Evolutionary conservation across 306 rosid genomes (phyloP), one percentile per base, ranked within the genome.

Genomic region (Acacia crassicarpa): DNA sequence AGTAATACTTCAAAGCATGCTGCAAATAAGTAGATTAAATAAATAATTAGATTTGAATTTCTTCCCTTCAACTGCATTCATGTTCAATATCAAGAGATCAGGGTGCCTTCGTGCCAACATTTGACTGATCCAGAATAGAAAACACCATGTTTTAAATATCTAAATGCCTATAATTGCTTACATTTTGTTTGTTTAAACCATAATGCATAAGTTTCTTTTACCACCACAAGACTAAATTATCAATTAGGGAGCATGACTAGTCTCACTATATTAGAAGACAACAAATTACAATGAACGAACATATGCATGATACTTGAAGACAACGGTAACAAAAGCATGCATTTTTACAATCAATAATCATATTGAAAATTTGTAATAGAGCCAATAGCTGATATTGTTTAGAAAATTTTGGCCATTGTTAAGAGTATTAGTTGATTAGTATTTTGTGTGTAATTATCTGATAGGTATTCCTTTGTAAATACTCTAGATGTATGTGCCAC

Each of bases 1-100:
- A 88, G 83, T 95, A 95, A 62, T 27, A 54, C 83, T 78, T 89
- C 76, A 95, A 86, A 65, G 91, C 93, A 78, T 84, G 83, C 99
- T 95, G 93, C 84, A 86, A 85, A 89, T 9, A 58, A 58, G 65
- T 22, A 86, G 15, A 27, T 27, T 2, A 27, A 86, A 16, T 61
- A 61, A 25, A 72, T 70, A 22, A 17, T 13, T 44, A 15, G 48
- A 44, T 25, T 72, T 76, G 73, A 81, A 32, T 79, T 67, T 80
- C 72, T 67, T 44, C 46, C 82, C 81, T 71, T 82, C 78, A 49
- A 78, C 88, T 72, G 68, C 59, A 58, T 72, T 69, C 75, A 63
- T 20, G 69, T 51, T 76, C 56, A 51, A 72, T 78, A 45, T 68
- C 74, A 84, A 35, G 32, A 77, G 53, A 74, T 66, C 71, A 7